Percentiles rank a stretch among this genome's conserved stretches.
phyloP scores from a whole-genome alignment of 106 monocot species.

The Dendrobium huoshanense region DNA sequence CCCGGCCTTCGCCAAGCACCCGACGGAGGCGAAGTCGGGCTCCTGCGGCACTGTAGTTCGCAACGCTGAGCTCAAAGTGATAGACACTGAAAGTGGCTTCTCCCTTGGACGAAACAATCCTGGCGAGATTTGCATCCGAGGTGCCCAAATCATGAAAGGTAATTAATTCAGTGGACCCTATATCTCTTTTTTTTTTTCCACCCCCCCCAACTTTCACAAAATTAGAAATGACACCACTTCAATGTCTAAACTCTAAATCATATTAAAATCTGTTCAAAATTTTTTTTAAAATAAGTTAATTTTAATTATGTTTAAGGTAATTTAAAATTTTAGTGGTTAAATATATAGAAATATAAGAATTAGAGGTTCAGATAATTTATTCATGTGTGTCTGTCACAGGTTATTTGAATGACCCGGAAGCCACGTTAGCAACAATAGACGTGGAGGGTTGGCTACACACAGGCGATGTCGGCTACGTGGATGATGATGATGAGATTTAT shows the following conservation, averaged over 20 bases:
- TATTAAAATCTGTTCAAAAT: no score
- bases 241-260: no score
- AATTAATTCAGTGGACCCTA: no score
- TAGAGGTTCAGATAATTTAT: background rate
- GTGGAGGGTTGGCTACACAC: slow-evolving; percentile 91
- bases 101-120: slow-evolving; percentile 47
- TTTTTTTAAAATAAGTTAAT: no score
- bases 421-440: slow-evolving; percentile 72
- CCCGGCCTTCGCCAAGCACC: slow-evolving; percentile 53
- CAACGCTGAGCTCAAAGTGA: slow-evolving; percentile 61
- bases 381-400: slow-evolving; percentile 15
- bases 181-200: no score
- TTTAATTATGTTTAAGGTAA: no score
- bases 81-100: slow-evolving; percentile 49
- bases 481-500: slow-evolving; percentile 91
- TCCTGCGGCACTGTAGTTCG: slow-evolving; percentile 67
- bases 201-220: no score
- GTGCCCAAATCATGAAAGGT: slow-evolving; percentile 75
- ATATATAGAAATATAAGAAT: no score
- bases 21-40: slow-evolving; percentile 26
- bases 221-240: no score
- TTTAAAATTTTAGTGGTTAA: no score
- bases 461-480: slow-evolving; percentile 87
- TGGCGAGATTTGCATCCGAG: slow-evolving; percentile 72
- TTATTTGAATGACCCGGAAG: slow-evolving; percentile 74